Conservation (phyloP, 139 green algal species). For the Zygnema circumcarinatum region DNA sequence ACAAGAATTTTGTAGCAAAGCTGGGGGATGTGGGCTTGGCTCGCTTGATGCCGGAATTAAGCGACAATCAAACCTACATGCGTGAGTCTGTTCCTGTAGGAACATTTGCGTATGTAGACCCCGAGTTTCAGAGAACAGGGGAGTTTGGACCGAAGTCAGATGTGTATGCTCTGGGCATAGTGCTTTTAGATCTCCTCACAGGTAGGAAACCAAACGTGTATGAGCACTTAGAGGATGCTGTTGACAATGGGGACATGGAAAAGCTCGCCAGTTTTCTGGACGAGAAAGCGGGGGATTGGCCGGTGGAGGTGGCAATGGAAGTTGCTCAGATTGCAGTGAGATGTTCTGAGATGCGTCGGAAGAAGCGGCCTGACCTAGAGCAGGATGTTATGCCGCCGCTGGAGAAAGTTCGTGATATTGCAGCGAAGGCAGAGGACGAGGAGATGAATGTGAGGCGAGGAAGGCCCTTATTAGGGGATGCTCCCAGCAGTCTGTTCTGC, state of each 20-base stretch:
- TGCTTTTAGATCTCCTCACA: conserved; percentile 50
- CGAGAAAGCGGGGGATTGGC: conserved; percentile 28
- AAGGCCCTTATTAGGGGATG: background rate
- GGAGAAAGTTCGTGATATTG: conserved; percentile 7
- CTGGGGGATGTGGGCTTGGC: conserved; percentile 69
- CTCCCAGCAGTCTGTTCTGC: conserved; percentile 46
- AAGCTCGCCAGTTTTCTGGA: conserved; percentile 23
- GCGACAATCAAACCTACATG: conserved; percentile 41
- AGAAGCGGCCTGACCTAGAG: conserved; percentile 48
- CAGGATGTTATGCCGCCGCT: conserved; percentile 38
- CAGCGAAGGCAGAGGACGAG: conserved; percentile 12
- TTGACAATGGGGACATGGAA: conserved; percentile 46
- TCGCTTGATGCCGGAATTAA: conserved; percentile 42
- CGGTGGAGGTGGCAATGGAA: conserved; percentile 43
- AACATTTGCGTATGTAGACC: conserved; percentile 71
- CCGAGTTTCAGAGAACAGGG: conserved; percentile 69
- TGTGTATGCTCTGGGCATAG: conserved; percentile 67
- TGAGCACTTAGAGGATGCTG: conserved; percentile 38
- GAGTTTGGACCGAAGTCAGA: conserved; percentile 65
- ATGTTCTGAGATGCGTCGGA: conserved; percentile 35
- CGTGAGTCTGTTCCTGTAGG: conserved; percentile 67
- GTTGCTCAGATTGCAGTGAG: conserved; percentile 25
- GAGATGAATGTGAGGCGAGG: background rate
- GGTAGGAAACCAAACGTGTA: conserved; percentile 42
- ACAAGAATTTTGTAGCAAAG: conserved; percentile 66